phyloP scores from a whole-genome alignment of 345 rosid species.

The Camelina sativa region DNA sequence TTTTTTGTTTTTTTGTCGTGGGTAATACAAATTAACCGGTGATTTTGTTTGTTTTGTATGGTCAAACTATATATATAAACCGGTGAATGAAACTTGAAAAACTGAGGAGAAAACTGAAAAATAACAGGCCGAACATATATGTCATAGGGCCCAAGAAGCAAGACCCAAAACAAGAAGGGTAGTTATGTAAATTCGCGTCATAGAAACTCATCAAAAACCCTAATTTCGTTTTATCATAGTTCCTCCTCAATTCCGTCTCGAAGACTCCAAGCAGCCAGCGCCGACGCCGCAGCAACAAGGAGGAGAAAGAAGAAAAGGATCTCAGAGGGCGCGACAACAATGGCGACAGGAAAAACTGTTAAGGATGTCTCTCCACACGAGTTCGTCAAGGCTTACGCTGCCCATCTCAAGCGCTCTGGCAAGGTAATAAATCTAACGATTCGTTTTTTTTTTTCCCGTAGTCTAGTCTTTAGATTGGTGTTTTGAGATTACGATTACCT shows the following conservation, averaged over 20 bases:
- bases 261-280: slow-evolving; percentile 24
- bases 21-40: too few relatives aligned
- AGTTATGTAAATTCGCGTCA: background rate
- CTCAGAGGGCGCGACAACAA: slow-evolving; percentile 10
- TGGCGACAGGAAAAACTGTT: slow-evolving; percentile 46
- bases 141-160: background rate
- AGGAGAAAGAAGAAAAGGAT: slow-evolving; percentile 13
- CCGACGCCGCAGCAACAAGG: slow-evolving; percentile 41
- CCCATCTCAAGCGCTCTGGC: slow-evolving; percentile 51
- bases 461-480: background rate
- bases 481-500: background rate
- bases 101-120: background rate
- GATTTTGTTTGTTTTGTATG: too few relatives aligned
- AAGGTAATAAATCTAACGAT: too few relatives aligned
- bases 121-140: background rate
- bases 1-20: too few relatives aligned
- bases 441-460: too few relatives aligned
- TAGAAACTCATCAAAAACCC: slow-evolving; percentile 38
- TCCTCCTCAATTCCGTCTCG: background rate
- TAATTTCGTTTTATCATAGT: background rate
- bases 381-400: slow-evolving; percentile 52
- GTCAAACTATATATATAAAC: too few relatives aligned
- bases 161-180: background rate
- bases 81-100: too few relatives aligned
- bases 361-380: slow-evolving; percentile 53